Evolutionary conservation across 306 rosid species (phyloP), one percentile per base, ranked within the genome.

Genomic region (Corylus avellana): DNA sequence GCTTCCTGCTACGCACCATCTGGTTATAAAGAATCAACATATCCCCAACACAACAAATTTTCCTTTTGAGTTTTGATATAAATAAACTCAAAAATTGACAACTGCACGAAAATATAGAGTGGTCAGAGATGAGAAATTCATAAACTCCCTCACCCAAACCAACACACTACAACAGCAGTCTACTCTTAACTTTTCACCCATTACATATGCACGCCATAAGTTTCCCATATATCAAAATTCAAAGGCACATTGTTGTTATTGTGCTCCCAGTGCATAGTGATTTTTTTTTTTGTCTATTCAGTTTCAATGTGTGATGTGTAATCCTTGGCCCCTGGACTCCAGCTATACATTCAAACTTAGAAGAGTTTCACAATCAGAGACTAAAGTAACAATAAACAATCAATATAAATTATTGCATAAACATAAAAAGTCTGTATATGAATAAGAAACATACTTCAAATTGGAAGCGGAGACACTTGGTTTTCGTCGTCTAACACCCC

Each of bases 391-490:
- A 75, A 70, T 25, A 84, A 74, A 50, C 48, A 76, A 72, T 70
- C 18, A 68, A 66, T 8, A 55, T 76, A 73, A 49, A 58, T 27
- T 68, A 70, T 69, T 50, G 70, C 72, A 73, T 57, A 29, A 18
- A 55, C 73, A 79, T 54, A 17, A 70, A 55, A 62, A 66, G 72
- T 51, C 69, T 54, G 54, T 49, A 39, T 68, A 62, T 51, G 42
- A 59, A 75, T 75, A 75, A 70, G 16, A 68, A 66, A 80, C 84
- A 63, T 90, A 92, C 95, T 82, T 91, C 92, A 96, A 79, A 97
- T 93, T 78, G 99, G 99, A 74, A 96, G 93, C 4, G 97, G 55
- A 35, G 99, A 81, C 94, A 88, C 87, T 84, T 89, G 93, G 75
- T 82, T 80, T 75, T 84, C 86, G 55, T 86, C 84, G 12, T 81